Percentiles rank a stretch among this genome's conserved stretches.
These are phyloP conservation scores for Tetrapisispora pingtungensis DNA, from an alignment of 805 yeast species.

Conservation along the genomic window DNA sequence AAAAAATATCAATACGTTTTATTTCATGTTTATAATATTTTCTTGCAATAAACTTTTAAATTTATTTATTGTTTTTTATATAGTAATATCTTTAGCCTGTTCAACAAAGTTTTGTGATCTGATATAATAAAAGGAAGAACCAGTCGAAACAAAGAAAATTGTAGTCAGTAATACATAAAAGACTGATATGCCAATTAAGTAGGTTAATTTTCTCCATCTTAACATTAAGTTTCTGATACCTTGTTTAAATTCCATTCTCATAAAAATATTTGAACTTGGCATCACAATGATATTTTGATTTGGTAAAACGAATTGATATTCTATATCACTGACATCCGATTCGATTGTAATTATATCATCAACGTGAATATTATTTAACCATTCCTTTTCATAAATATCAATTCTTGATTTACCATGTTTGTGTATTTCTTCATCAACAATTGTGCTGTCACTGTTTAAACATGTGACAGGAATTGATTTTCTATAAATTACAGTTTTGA, in stretches of 20 bases:
- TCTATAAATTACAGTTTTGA: conserved; percentile 4
- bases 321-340: conserved; percentile 2
- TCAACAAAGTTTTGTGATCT: background rate
- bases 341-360: conserved; percentile 11
- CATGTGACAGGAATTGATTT: conserved; percentile 10
- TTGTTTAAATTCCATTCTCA: conserved; percentile 21
- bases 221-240: conserved; percentile 26
- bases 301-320: background rate
- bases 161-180: conserved; percentile 12
- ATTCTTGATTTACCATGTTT: conserved; percentile 10
- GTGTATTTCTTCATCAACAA: conserved; percentile 7
- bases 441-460: conserved; percentile 5
- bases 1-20: too few species aligned
- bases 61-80: background rate
- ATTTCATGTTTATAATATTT: too few species aligned
- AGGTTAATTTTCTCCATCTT: conserved; percentile 15
- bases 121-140: conserved; percentile 6
- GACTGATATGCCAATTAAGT: conserved; percentile 15
- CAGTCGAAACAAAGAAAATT: conserved; percentile 13
- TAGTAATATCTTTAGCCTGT: background rate
- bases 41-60: too few species aligned
- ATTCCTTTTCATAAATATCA: conserved; percentile 12
- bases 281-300: conserved; percentile 10
- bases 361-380: conserved; percentile 16
- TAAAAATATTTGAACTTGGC: conserved; percentile 14